Evolutionary conservation across 163 green algal genomes (phyloP).

Genomic region (Scenedesmus sp.): DNA sequence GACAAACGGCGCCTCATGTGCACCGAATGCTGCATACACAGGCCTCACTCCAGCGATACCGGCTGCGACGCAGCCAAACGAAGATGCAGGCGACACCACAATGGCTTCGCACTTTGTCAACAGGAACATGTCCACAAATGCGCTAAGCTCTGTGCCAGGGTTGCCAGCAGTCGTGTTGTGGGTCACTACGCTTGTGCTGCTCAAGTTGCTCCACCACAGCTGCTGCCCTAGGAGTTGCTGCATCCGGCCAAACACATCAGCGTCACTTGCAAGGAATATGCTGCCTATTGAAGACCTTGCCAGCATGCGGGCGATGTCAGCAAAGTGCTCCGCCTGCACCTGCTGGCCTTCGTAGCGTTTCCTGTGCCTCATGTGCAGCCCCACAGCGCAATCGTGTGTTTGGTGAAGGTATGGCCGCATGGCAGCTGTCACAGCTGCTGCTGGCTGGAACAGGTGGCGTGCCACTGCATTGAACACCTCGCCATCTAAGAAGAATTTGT

Average conservation of each 20-base stretch:
- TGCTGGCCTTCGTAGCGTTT: neutral
- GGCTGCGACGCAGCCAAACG: neutral
- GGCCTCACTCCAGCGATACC: neutral
- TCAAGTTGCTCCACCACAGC: constrained; percentile 18
- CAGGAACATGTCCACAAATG: constrained; percentile 14
- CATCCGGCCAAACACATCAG: neutral
- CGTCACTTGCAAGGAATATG: constrained; percentile 20
- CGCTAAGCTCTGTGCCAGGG: constrained; percentile 26
- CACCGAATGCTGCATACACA: neutral
- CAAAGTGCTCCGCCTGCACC: neutral
- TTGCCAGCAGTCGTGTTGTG: neutral
- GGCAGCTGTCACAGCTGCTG: neutral
- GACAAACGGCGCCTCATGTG: neutral
- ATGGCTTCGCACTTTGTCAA: neutral
- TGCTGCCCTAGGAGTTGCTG: neutral
- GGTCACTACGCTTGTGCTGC: neutral
- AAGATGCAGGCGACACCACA: neutral
- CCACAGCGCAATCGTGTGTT: neutral
- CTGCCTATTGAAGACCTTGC: neutral
- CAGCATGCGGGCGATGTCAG: neutral
- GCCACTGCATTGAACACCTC: neutral
- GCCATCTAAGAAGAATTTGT: constrained; percentile 4
- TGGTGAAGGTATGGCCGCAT: neutral
- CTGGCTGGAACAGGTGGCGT: neutral
- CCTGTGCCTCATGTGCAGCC: neutral